Percentiles rank a stretch among this genome's conserved stretches.
Conservation (phyloP, 2,329 filamentous ascomycete species). For the Trematosphaeria pertusa region DNA sequence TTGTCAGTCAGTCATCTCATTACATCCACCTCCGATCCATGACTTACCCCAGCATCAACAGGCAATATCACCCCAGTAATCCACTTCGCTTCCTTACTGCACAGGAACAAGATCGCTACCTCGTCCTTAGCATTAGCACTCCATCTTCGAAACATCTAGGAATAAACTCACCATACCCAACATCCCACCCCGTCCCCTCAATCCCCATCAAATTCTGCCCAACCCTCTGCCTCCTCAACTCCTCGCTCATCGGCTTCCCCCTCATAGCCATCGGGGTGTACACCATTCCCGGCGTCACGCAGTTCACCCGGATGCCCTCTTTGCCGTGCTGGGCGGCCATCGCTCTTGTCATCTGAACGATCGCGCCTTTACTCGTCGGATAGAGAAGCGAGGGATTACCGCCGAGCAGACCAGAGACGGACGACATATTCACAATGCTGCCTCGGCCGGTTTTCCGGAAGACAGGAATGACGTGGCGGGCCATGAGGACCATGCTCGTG, state of each 20-base stretch:
- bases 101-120: neutral
- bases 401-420: constrained; percentile 76
- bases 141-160: no score
- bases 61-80: constrained; percentile 29
- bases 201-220: constrained; percentile 33
- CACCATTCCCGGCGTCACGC: constrained; percentile 71
- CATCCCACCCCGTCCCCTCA: constrained; percentile 25
- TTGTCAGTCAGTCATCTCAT: neutral
- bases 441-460: constrained; percentile 67
- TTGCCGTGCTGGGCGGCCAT: constrained; percentile 73
- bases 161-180: no score
- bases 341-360: constrained; percentile 76
- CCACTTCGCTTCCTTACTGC: constrained; percentile 24
- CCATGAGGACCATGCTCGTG: constrained; percentile 76
- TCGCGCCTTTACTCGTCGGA: constrained; percentile 75
- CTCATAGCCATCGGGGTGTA: constrained; percentile 31
- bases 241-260: constrained; percentile 29
- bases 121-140: neutral
- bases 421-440: constrained; percentile 83
- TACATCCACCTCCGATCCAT: neutral
- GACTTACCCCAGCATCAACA: constrained; percentile 29
- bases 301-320: constrained; percentile 75
- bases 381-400: constrained; percentile 78
- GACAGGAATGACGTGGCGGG: constrained; percentile 74
- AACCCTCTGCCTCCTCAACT: constrained; percentile 30